Evolutionary conservation across 768 basidiomycete genomes (phyloP), one percentile per base, ranked within the genome.

Genomic region (Boletus subcaerulescens): DNA sequence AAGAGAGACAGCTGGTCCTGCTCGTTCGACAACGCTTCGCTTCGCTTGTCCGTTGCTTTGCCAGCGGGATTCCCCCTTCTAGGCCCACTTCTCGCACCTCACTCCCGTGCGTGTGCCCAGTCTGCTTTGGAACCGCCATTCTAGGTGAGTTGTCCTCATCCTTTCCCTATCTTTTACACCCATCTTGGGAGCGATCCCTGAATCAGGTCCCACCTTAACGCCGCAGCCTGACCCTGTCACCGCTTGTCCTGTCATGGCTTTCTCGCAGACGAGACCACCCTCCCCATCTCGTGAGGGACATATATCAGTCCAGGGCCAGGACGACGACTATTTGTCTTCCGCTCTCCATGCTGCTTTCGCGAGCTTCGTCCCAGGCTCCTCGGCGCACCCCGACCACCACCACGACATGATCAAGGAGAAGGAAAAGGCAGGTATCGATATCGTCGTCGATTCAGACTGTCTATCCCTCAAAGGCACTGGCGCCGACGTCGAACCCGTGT

Each of bases 381-480:
- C 66, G n/a, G 50, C 53, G 1, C 59, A 61, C 41, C 58, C 58
- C 1, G 60, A 61, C 36, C 61, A 61, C 53, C 61, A 66, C 51
- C 68, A 61, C 68, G 77, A 79, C 52, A 79, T 77, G 73, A 67
- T 58, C 55, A 74, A 69, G 47, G 77, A 77, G 48, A 80, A 79
- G 58, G 76, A 77, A 33, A 74, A 72, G 26, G 74, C 82, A n/a
- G 74, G 71, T 46, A 76, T 98, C 59, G 89, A 94, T 60, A 87
- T 98, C 62, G 65, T 84, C 50, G 81, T 97, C 51, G 84, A 89
- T 67, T 76, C 79, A 4, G 87, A 89, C 38, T 77, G 74, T 61
- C 73, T 97, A 58, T 77, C 79, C 49, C 80, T 98, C 64, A 81
- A 84, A 58, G 93, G 93, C 45, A 84, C 84, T 8, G 91, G 92